Conservation (phyloP, 805 yeast genomes). For the Ogataea degrootiae region DNA sequence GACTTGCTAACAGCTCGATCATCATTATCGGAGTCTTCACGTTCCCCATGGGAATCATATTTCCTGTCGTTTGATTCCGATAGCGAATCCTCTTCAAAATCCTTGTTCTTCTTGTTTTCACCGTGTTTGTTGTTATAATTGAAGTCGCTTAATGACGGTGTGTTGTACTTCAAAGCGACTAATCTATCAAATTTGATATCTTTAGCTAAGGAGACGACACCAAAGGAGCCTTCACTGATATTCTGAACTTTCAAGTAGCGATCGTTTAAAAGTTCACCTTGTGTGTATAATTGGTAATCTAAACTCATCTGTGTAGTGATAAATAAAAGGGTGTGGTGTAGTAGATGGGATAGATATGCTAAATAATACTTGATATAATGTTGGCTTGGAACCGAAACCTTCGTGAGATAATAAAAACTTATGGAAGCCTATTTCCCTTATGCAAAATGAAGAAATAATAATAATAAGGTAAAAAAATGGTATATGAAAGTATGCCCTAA, state of each 20-base stretch:
- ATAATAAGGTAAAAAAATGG: no score
- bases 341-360: neutral
- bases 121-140: slow-evolving; percentile 18
- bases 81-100: no score
- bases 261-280: slow-evolving; percentile 46
- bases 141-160: slow-evolving; percentile 47
- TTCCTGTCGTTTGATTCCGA: slow-evolving; percentile 3
- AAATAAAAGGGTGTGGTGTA: neutral
- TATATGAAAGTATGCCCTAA: no score
- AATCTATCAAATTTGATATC: slow-evolving; percentile 50
- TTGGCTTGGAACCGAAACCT: no score
- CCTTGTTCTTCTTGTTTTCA: slow-evolving; percentile 8
- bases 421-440: no score
- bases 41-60: slow-evolving; percentile 6
- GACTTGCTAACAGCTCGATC: slow-evolving; percentile 23
- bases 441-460: no score
- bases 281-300: slow-evolving; percentile 25
- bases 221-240: slow-evolving; percentile 90
- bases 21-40: slow-evolving; percentile 8
- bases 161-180: slow-evolving; percentile 84
- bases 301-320: slow-evolving; percentile 16
- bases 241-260: slow-evolving; percentile 67
- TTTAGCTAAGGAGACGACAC: slow-evolving; percentile 82
- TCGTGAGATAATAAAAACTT: no score
- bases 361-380: no score